These are phyloP conservation scores for Trypanosoma platydactyli DNA, from an alignment of 208 protist genomes.

Conservation along the genomic window DNA sequence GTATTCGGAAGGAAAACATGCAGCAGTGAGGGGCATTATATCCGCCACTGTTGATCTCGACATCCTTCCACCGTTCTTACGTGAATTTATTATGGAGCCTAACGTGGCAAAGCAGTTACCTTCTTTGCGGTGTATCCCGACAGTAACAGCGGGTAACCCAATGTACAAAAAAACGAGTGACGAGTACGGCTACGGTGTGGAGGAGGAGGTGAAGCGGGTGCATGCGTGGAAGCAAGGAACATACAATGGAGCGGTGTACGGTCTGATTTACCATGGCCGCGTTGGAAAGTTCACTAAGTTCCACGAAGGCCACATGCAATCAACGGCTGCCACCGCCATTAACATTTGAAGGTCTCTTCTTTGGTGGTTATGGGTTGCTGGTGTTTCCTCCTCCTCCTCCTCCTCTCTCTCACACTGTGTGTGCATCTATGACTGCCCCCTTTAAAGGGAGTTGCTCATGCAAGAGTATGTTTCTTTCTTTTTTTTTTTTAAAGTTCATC, in stretches of 20 bases:
- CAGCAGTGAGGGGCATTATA: slow-evolving; percentile 65
- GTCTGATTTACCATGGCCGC: slow-evolving; percentile 70
- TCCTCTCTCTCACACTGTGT: slow-evolving; percentile 5
- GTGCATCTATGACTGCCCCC: background rate
- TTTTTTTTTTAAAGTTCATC: background rate
- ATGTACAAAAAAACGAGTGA: slow-evolving; percentile 81
- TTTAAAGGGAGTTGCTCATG: too few species aligned
- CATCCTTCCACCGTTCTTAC: slow-evolving; percentile 49
- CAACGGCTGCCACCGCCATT: slow-evolving; percentile 60
- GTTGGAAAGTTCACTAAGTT: slow-evolving; percentile 65
- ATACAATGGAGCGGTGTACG: slow-evolving; percentile 67
- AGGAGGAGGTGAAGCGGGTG: slow-evolving; percentile 57
- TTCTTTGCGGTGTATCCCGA: slow-evolving; percentile 34
- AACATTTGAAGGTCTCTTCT: slow-evolving; percentile 53
- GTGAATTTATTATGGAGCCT: slow-evolving; percentile 63
- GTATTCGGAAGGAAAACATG: slow-evolving; percentile 66
- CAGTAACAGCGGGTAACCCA: slow-evolving; percentile 43
- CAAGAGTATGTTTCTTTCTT: background rate
- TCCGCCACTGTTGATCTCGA: slow-evolving; percentile 67
- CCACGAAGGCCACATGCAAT: slow-evolving; percentile 36
- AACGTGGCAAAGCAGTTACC: slow-evolving; percentile 28
- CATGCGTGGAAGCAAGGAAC: slow-evolving; percentile 71
- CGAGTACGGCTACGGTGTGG: slow-evolving; percentile 63
- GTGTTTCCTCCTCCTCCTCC: too few species aligned
- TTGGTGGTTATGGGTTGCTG: background rate